Evolutionary conservation across 805 yeast genomes (phyloP), one percentile per base, ranked within the genome.

Genomic region (Cyberlindnera euphorbiiphila): DNA sequence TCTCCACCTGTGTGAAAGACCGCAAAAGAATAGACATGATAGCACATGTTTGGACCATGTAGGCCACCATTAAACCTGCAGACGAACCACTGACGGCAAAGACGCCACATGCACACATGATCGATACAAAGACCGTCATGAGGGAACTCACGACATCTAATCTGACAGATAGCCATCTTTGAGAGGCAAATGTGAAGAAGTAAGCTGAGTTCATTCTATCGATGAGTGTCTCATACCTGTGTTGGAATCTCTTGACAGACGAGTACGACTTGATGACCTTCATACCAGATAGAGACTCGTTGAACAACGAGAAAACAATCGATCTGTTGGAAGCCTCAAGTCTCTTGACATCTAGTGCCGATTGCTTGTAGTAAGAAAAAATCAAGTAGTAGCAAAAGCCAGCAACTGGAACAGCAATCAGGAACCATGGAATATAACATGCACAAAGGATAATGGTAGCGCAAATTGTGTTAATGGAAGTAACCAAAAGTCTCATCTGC

Each of bases 321-420:
- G 91, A 81, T 52, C 94, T 68, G 41, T 76, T 76, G 8, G 73
- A 63, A 6, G 93, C 81, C 55, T 86, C 94, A 41, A 85, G 60
- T 45, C 93, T 72, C 59, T 85, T 85, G 43, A 85, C 65, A 54
- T 86, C 95, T 50, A 89, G 64, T 1, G 87, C 78, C 1, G 87
- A 72, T 1, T 83, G 77, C 49, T 83, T 79, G 54, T 83, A 86
- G 53, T 65, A 78, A 32, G 68, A 60, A 10, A 79, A 68, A 33
- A 76, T 53, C 3, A 62, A 48, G 23, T 69, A 51, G 48, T 72
- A 76, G 9, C 74, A 42, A 18, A 61, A 45, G 2, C 62, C 57
- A 36, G 79, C 60, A 29, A 74, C 60, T 6, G 85, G 81, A 20
- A 81, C 57, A 8, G 82, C 79, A 43, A 82, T 68, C 5, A 86